Percentiles rank a stretch among this genome's conserved stretches.
phyloP scores from a whole-genome alignment of 306 rosid genomes.

The Myrica gale region DNA sequence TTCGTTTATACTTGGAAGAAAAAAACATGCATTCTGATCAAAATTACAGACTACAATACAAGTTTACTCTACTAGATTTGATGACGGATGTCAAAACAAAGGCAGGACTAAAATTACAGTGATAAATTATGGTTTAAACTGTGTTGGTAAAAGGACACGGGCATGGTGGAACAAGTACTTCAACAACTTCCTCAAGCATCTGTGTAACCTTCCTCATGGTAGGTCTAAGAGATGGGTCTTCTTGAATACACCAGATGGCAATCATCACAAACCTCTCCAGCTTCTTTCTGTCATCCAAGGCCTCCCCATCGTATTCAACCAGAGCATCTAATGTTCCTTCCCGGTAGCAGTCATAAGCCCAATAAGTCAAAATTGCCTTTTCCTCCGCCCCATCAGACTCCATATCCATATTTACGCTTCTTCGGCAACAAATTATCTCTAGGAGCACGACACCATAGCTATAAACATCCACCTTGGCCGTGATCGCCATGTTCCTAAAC shows the following conservation, averaged over 20 bases:
- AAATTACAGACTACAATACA: no score
- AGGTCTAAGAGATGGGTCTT: slow-evolving; percentile 33
- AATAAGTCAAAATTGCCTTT: slow-evolving; percentile 19
- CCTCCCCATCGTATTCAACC: slow-evolving; percentile 20
- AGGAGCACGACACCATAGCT: slow-evolving; percentile 37
- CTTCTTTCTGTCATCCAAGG: slow-evolving; percentile 11
- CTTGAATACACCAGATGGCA: slow-evolving; percentile 41
- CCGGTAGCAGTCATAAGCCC: slow-evolving; percentile 29
- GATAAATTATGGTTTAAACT: background rate
- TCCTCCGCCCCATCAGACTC: background rate
- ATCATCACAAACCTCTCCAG: slow-evolving; percentile 35
- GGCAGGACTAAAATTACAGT: background rate
- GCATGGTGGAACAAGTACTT: slow-evolving; percentile 34
- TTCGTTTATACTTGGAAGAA: no score
- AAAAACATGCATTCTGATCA: no score
- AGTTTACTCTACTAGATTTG: no score
- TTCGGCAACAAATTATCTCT: slow-evolving; percentile 42
- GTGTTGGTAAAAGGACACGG: slow-evolving; percentile 12
- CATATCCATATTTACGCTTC: slow-evolving; percentile 4
- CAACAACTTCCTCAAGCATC: slow-evolving; percentile 44
- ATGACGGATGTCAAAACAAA: background rate
- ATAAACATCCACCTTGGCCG: slow-evolving; percentile 40
- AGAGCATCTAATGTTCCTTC: slow-evolving; percentile 15
- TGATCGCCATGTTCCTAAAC: slow-evolving; percentile 23
- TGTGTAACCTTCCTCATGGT: slow-evolving; percentile 32